Conservation (phyloP, 108 stramenopile genomes). For the Aureococcus anophagefferens region DNA sequence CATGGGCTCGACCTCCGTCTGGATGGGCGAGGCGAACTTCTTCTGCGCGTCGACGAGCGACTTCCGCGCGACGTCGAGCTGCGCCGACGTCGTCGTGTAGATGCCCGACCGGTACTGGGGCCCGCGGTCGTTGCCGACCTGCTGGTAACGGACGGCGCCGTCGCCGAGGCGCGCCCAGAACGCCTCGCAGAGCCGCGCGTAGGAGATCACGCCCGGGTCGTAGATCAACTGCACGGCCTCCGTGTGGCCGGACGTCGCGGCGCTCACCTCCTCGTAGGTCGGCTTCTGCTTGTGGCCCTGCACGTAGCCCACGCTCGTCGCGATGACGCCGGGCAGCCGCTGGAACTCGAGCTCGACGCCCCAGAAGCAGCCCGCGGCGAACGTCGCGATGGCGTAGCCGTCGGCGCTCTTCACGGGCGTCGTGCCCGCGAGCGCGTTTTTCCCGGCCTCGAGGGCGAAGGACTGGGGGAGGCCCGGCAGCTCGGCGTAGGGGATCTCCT, state of each 20-base stretch:
- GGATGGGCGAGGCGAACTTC: slow-evolving; percentile 14
- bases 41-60: slow-evolving; percentile 9
- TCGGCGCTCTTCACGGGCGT: not conserved
- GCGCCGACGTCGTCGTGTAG: slow-evolving; percentile 63
- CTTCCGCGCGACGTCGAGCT: slow-evolving; percentile 42
- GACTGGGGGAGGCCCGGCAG: not conserved
- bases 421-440: not conserved
- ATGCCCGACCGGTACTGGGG: slow-evolving; percentile 79
- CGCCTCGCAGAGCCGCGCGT: slow-evolving; percentile 53
- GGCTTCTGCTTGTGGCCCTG: slow-evolving; percentile 38
- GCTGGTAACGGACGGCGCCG: slow-evolving; percentile 44
- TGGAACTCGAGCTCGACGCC: slow-evolving; percentile 32
- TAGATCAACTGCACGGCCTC: slow-evolving; percentile 78
- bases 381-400: slow-evolving; percentile 4
- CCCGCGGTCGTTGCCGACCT: slow-evolving; percentile 74
- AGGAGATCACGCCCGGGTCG: slow-evolving; percentile 60
- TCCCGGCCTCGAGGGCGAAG: not conserved
- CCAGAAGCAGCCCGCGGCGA: slow-evolving; percentile 37
- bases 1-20: slow-evolving; percentile 49
- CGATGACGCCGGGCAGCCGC: slow-evolving; percentile 31
- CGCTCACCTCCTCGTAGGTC: slow-evolving; percentile 67
- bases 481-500: not conserved
- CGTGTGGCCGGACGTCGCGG: slow-evolving; percentile 68
- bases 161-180: slow-evolving; percentile 58
- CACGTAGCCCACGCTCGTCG: slow-evolving; percentile 17